Percentiles rank a stretch among this genome's conserved stretches.
Conservation (phyloP, 371 early-diverging fungal species). For the Smittium culicis region DNA sequence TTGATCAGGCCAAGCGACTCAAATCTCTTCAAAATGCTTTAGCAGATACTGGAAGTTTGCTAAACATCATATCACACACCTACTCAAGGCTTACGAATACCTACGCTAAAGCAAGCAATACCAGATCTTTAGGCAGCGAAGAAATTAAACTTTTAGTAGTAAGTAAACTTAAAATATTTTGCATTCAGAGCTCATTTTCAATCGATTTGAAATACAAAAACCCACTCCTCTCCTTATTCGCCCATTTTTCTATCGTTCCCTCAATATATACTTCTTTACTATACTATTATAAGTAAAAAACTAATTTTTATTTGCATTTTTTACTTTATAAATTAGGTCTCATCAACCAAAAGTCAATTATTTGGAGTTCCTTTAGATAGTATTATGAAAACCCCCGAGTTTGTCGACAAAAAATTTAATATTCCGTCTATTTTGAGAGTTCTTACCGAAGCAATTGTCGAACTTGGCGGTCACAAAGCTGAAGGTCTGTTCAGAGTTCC, state of each 20-base stretch:
- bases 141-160: conserved; percentile 15
- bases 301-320: too few relatives aligned
- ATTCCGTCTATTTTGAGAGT: conserved; percentile 71
- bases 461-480: conserved; percentile 57
- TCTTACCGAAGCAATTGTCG: conserved; percentile 55
- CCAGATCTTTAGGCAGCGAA: neutral
- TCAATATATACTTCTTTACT: too few relatives aligned
- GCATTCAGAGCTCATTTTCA: too few relatives aligned
- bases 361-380: conserved; percentile 81
- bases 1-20: conserved; percentile 38
- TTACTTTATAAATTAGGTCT: conserved; percentile 36
- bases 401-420: conserved; percentile 33
- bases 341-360: conserved; percentile 74
- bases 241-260: too few relatives aligned
- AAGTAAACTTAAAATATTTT: too few relatives aligned
- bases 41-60: neutral
- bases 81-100: conserved; percentile 49
- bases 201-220: too few relatives aligned
- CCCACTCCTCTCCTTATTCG: too few relatives aligned
- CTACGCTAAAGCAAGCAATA: neutral
- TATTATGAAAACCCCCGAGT: conserved; percentile 46
- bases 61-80: conserved; percentile 33
- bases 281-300: too few relatives aligned
- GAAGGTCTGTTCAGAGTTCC: conserved; percentile 97
- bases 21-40: conserved; percentile 38